A percentile compares a stretch with the other conserved stretches of the same genome.
Conservation (phyloP, 2,329 filamentous ascomycete genomes). For the Cordyceps cateniannulata region DNA sequence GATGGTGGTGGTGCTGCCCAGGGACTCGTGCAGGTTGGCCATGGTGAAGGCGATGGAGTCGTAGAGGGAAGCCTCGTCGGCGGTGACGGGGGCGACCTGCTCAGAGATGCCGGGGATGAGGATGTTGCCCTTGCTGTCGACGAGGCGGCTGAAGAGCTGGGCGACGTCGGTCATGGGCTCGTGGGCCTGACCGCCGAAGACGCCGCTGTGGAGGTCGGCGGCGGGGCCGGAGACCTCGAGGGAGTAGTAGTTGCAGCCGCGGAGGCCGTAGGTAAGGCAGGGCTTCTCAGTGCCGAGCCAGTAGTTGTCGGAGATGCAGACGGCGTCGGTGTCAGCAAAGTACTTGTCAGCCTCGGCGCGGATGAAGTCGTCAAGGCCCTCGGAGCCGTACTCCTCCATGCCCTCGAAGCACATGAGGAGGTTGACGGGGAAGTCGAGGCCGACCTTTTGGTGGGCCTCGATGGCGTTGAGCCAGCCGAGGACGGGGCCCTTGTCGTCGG, state of each 20-base stretch:
- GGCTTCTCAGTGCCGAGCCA: slow-evolving; percentile 99
- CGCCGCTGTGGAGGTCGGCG: slow-evolving; percentile 91
- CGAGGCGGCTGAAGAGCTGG: slow-evolving; percentile 72
- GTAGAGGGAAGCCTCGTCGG: slow-evolving; percentile 85
- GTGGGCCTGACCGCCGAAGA: slow-evolving; percentile 92
- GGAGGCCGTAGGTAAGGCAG: slow-evolving; percentile 92
- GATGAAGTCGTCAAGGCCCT: slow-evolving; percentile 94
- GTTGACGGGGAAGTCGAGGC: slow-evolving; percentile 93
- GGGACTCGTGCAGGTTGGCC: slow-evolving; percentile 86
- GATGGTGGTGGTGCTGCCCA: slow-evolving; percentile 84
- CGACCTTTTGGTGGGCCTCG: slow-evolving; percentile 92
- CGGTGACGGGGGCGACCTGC: slow-evolving; percentile 81
- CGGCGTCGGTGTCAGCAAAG: slow-evolving; percentile 92
- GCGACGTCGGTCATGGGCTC: slow-evolving; percentile 98
- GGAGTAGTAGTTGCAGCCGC: slow-evolving; percentile 97
- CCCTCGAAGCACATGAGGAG: slow-evolving; percentile 99
- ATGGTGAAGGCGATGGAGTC: slow-evolving; percentile 89
- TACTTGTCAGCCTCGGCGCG: slow-evolving; percentile 83
- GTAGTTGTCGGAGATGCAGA: slow-evolving; percentile 99
- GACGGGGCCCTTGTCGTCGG: slow-evolving; percentile 96
- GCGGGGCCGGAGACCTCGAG: slow-evolving; percentile 85
- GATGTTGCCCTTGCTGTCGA: slow-evolving; percentile 88
- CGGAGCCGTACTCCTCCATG: slow-evolving; percentile 98
- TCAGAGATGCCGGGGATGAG: slow-evolving; percentile 90
- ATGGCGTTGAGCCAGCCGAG: slow-evolving; percentile 97